These are phyloP conservation scores for Schizothecium vesticola DNA, from an alignment of 495 filamentous ascomycete genomes.

Conservation along the genomic window DNA sequence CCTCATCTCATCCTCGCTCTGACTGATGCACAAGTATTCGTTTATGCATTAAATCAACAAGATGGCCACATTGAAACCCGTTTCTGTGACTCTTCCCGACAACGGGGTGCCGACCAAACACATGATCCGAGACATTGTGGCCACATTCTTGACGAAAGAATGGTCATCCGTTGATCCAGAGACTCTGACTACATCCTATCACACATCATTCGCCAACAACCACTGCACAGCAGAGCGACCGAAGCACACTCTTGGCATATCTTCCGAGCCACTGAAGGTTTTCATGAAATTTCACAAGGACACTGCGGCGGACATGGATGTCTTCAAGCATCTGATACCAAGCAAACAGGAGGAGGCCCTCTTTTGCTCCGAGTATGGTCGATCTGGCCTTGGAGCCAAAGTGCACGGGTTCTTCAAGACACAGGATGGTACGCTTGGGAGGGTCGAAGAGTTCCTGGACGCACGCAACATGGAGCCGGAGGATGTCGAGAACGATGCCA, in stretches of 20 bases:
- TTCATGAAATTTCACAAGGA: conserved; percentile 29
- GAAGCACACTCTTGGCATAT: conserved; percentile 3
- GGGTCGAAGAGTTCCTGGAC: conserved; percentile 30
- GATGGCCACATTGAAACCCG: conserved; percentile 19
- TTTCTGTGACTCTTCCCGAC: conserved; percentile 22
- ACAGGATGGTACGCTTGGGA: conserved; percentile 25
- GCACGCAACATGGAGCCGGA: conserved; percentile 26
- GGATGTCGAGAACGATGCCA: conserved; percentile 27
- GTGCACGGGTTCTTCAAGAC: conserved; percentile 29
- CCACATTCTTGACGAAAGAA: conserved; percentile 23
- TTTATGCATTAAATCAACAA: too few relatives aligned
- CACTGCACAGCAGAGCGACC: conserved; percentile 27
- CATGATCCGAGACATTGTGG: conserved; percentile 20
- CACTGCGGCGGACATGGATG: conserved; percentile 13
- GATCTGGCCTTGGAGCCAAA: conserved; percentile 25
- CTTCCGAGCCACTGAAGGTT: conserved; percentile 22
- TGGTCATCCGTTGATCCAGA: conserved; percentile 28
- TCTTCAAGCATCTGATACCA: conserved; percentile 26
- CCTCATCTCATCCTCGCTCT: too few relatives aligned
- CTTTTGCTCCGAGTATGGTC: conserved; percentile 26
- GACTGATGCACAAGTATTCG: too few relatives aligned
- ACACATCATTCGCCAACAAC: conserved; percentile 23
- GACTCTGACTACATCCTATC: conserved; percentile 17
- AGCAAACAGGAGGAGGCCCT: conserved; percentile 27
- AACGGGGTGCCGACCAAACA: conserved; percentile 22